A percentile compares a stretch with the other conserved stretches of the same genome.
phyloP scores from a whole-genome alignment of 2,329 filamentous ascomycete genomes.

The Xylariaceae sp. region DNA sequence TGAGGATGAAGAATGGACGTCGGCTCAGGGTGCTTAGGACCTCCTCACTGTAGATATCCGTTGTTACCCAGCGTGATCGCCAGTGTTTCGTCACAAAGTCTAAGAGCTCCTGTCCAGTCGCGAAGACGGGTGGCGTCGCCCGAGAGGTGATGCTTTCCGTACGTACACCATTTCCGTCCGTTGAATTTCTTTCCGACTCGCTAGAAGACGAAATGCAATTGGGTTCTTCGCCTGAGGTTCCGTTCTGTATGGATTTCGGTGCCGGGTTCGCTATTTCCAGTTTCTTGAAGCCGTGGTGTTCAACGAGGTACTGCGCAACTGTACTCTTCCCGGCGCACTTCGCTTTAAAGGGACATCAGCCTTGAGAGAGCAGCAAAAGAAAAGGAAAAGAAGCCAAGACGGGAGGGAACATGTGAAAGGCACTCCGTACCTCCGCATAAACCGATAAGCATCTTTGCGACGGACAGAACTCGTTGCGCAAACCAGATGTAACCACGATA shows the following conservation, averaged over 20 bases:
- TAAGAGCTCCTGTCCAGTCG: slow-evolving; percentile 61
- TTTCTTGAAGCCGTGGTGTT: slow-evolving; percentile 74
- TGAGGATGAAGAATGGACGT: slow-evolving; percentile 86
- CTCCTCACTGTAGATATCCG: slow-evolving; percentile 68
- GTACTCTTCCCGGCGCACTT: slow-evolving; percentile 92
- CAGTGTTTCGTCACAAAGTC: slow-evolving; percentile 83
- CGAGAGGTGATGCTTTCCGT: background rate
- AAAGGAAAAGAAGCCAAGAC: background rate
- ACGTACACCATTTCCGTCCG: background rate
- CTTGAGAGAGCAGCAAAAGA: background rate
- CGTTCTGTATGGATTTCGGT: background rate
- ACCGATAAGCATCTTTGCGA: slow-evolving; percentile 58
- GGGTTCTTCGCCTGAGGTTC: background rate
- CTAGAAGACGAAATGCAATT: background rate
- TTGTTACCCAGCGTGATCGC: slow-evolving; percentile 80
- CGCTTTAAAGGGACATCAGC: slow-evolving; percentile 39
- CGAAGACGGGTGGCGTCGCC: slow-evolving; percentile 43
- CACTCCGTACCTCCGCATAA: slow-evolving; percentile 60
- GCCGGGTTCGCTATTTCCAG: slow-evolving; percentile 50
- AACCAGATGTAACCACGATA: background rate
- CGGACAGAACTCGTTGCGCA: background rate
- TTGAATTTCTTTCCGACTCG: background rate
- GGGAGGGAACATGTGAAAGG: background rate
- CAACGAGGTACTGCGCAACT: slow-evolving; percentile 79
- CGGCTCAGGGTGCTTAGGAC: slow-evolving; percentile 70